Base-by-base conservation (phyloP, 73 alveolate species). In the Symbiodinium natans region DNA sequence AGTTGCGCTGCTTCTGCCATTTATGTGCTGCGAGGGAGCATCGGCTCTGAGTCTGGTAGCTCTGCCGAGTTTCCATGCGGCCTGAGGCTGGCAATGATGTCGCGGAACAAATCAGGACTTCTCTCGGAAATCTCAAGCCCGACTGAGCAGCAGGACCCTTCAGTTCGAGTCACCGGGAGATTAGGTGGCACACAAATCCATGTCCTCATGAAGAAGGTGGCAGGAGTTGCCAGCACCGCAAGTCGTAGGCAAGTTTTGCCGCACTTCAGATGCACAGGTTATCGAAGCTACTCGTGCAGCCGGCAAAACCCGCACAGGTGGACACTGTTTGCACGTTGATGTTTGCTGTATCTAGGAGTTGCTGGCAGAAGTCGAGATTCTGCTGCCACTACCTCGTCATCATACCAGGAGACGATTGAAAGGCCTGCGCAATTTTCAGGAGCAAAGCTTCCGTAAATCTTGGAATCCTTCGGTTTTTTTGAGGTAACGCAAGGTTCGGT, bases 91-190 rank as follows among this genome's bases (percentile, higher is more conserved):
- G 97, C 74, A 90, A 90, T 54, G 97, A 90, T 41, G 97, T 87
- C 7, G 97, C 71, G 48, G 97, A 90, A 23, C 97, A 90, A 80
- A 90, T 90, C 63, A 71, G 97, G 97, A 90, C 97, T 1, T 88
- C 97, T 7, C 34, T 90, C 75, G 97, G 88, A 9, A 90, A 90
- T 40, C 77, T 90, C 88, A n/a, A 68, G 38, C 88, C 88, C 25
- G 97, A 90, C 88, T 90, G 83, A 80, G 77, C 71, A 41, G 5
- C 84, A 27, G 41, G 74, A 52, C 41, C 71, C 5, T 63, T 21
- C 77, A 46, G 13, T 6, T 6, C 59, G 13, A 46, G 21, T 9
- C 19, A 0, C 85, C 85, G 42, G 39, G 34, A 6, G 39, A 63
- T n/a, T n/a, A 10, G 82, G 85, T 17, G 36, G 82, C 82, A 6